phyloP scores from a whole-genome alignment of 176 grass and related monocot genomes.

The Leersia perrieri region DNA sequence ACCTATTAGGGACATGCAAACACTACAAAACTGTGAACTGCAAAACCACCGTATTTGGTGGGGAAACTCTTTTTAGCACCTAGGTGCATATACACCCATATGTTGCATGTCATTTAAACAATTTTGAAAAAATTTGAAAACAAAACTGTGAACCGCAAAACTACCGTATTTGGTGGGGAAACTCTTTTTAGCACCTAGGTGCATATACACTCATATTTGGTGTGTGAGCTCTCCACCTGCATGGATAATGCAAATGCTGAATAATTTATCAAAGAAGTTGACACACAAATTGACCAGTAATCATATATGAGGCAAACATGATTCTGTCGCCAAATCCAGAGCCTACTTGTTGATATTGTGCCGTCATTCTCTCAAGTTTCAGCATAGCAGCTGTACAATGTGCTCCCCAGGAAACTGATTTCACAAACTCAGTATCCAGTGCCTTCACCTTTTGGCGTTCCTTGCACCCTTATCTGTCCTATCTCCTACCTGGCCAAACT shows the following conservation, averaged over 20 bases:
- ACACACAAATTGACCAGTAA: not conserved
- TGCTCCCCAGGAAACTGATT: conserved; percentile 87
- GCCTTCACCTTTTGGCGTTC: conserved; percentile 71
- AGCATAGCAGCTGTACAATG: conserved; percentile 93
- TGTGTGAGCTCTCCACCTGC: conserved; percentile 84
- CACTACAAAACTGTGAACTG: too few relatives aligned
- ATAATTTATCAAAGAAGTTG: conserved; percentile 9
- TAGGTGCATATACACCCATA: too few relatives aligned
- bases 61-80: too few relatives aligned
- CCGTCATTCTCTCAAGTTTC: conserved; percentile 81
- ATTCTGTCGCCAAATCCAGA: conserved; percentile 98
- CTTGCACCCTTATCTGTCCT: conserved; percentile 68
- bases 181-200: too few relatives aligned
- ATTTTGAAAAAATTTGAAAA: too few relatives aligned
- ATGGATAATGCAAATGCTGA: conserved; percentile 40
- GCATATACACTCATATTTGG: too few relatives aligned
- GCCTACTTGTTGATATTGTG: conserved; percentile 56
- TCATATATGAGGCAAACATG: conserved; percentile 50
- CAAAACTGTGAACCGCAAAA: conserved; percentile 14
- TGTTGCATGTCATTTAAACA: too few relatives aligned
- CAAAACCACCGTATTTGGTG: too few relatives aligned
- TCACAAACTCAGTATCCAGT: conserved; percentile 74
- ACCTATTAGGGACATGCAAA: too few relatives aligned
- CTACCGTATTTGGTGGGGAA: conserved; percentile 82
- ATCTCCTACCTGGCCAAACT: conserved; percentile 95